Conservation (phyloP, 257 asterid species). For the Solanum tarijense region DNA sequence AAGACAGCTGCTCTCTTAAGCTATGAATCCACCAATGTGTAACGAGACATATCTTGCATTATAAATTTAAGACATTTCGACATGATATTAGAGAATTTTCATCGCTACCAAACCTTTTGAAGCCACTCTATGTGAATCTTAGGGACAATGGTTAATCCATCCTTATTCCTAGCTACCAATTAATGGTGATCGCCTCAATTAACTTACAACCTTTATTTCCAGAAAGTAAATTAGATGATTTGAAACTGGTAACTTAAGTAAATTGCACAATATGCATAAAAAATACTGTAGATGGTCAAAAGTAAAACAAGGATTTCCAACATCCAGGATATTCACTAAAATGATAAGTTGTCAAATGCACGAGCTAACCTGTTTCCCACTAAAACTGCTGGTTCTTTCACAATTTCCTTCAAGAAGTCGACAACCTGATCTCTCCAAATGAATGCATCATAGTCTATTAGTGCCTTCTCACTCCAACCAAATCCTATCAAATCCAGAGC, state of each 20-base stretch:
- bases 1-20: not conserved
- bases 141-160: not conserved
- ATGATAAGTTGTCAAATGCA: not conserved
- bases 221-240: not conserved
- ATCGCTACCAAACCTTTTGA: not conserved
- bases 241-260: too few species aligned
- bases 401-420: constrained; percentile 75
- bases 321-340: not conserved
- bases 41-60: not conserved
- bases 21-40: not conserved
- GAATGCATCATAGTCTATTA: constrained; percentile 77
- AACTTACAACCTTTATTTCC: not conserved
- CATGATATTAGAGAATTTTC: not conserved
- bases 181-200: not conserved
- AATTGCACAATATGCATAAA: not conserved
- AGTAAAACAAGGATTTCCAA: not conserved
- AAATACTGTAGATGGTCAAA: not conserved
- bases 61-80: not conserved
- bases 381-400: constrained; percentile 78
- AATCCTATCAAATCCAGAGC: constrained; percentile 88
- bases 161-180: not conserved
- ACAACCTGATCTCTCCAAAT: constrained; percentile 93
- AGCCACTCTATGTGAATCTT: not conserved
- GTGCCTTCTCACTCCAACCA: constrained; percentile 99
- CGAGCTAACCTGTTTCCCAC: constrained; percentile 73